Evolutionary conservation across 306 rosid genomes (phyloP).

Genomic region (Cyamopsis tetragonoloba): DNA sequence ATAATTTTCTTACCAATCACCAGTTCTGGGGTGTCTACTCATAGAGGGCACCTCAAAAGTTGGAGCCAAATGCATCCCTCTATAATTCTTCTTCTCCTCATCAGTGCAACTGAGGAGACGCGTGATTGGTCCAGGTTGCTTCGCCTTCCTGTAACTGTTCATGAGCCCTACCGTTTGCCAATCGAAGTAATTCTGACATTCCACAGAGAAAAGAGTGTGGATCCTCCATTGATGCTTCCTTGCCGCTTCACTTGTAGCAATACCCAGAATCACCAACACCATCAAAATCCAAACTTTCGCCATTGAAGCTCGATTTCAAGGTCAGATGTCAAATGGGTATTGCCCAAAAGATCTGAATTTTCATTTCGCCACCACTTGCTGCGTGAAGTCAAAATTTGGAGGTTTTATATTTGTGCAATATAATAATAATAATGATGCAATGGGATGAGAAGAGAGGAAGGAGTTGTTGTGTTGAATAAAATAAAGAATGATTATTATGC

Average conservation of each 20-base stretch:
- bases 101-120: slow-evolving; percentile 93
- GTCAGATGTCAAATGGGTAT: slow-evolving; percentile 47
- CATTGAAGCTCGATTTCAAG: slow-evolving; percentile 48
- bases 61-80: slow-evolving; percentile 94
- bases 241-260: slow-evolving; percentile 36
- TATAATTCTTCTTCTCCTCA: slow-evolving; percentile 81
- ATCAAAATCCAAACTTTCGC: slow-evolving; percentile 34
- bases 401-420: no score
- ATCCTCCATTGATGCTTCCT: slow-evolving; percentile 53
- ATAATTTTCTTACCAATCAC: slow-evolving; percentile 59
- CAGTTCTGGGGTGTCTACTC: slow-evolving; percentile 97
- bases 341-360: slow-evolving; percentile 42
- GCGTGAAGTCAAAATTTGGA: slow-evolving; percentile 54
- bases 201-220: slow-evolving; percentile 95
- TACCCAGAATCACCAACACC: slow-evolving; percentile 32
- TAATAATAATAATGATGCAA: not conserved
- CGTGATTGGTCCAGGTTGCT: slow-evolving; percentile 92
- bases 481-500: not conserved
- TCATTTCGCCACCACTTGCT: slow-evolving; percentile 15
- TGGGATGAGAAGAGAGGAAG: not conserved
- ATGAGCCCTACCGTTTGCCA: slow-evolving; percentile 98
- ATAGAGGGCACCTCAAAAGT: slow-evolving; percentile 93
- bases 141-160: slow-evolving; percentile 73
- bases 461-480: not conserved
- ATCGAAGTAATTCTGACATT: slow-evolving; percentile 96